phyloP scores from a whole-genome alignment of 2,329 filamentous ascomycete genomes.

The Fusarium avenaceum region DNA sequence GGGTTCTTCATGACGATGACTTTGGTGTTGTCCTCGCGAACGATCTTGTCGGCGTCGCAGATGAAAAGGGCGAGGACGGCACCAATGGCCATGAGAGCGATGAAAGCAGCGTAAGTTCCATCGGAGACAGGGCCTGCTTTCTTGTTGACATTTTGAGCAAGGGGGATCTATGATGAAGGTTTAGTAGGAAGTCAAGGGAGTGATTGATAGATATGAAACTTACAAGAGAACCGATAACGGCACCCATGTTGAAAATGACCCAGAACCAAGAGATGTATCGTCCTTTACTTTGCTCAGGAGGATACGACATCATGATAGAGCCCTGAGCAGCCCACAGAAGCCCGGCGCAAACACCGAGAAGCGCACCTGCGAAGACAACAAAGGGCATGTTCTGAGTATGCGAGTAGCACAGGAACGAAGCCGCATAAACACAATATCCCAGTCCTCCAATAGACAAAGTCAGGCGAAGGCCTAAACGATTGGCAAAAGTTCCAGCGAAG shows the following conservation, averaged over 20 bases:
- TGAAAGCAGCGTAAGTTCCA: slow-evolving; percentile 64
- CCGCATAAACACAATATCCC: slow-evolving; percentile 82
- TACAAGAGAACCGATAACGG: slow-evolving; percentile 82
- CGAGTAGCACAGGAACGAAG: slow-evolving; percentile 77
- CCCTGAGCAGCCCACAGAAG: slow-evolving; percentile 87
- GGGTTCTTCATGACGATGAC: slow-evolving; percentile 55
- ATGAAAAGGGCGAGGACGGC: slow-evolving; percentile 62
- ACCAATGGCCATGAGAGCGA: slow-evolving; percentile 64
- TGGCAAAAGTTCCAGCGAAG: slow-evolving; percentile 82
- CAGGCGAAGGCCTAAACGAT: slow-evolving; percentile 77
- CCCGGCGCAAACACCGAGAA: slow-evolving; percentile 83
- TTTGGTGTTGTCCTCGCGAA: slow-evolving; percentile 57
- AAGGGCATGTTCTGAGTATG: slow-evolving; percentile 77
- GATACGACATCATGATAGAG: slow-evolving; percentile 92
- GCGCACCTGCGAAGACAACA: slow-evolving; percentile 80
- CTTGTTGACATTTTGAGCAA: slow-evolving; percentile 77
- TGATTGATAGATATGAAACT: slow-evolving; percentile 38
- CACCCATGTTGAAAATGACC: slow-evolving; percentile 95
- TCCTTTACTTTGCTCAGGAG: slow-evolving; percentile 83
- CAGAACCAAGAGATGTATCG: slow-evolving; percentile 92
- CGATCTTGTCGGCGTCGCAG: slow-evolving; percentile 60
- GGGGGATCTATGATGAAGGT: slow-evolving; percentile 66
- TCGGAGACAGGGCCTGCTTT: slow-evolving; percentile 62
- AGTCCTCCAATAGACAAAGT: slow-evolving; percentile 80
- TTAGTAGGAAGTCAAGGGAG: neutral